Evolutionary conservation across 2,329 filamentous ascomycete species (phyloP).

Genomic region (Pyrenophora teres): DNA sequence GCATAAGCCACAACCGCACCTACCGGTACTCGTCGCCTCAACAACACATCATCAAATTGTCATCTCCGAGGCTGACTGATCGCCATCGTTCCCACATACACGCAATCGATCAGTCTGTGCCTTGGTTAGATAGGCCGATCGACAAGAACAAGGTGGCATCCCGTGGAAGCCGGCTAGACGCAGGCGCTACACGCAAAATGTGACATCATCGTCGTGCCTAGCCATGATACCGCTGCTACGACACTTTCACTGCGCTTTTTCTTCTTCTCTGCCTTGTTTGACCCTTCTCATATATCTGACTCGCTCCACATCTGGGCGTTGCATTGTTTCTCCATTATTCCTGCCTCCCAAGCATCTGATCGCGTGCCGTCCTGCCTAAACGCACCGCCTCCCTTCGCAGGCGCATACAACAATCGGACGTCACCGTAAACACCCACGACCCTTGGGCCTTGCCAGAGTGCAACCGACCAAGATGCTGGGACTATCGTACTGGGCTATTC

Average conservation of each 20-base stretch:
- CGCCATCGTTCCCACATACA: background rate
- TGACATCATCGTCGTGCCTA: conserved; percentile 20
- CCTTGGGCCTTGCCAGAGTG: background rate
- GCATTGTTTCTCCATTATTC: conserved; percentile 3
- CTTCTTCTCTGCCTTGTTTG: conserved; percentile 6
- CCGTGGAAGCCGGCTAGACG: conserved; percentile 12
- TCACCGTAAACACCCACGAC: background rate
- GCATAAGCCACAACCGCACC: conserved; percentile 7
- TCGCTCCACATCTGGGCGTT: conserved; percentile 1
- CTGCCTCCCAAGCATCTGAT: conserved; percentile 1
- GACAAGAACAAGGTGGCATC: conserved; percentile 11
- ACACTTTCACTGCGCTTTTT: conserved; percentile 11
- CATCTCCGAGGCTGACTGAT: background rate
- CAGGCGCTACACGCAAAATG: conserved; percentile 2
- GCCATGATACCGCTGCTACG: conserved; percentile 10
- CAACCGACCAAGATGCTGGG: conserved; percentile 34
- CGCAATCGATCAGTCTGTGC: conserved; percentile 3
- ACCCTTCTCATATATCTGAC: conserved; percentile 7
- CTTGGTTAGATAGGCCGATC: conserved; percentile 8
- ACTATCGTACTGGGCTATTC: conserved; percentile 65
- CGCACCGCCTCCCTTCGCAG: conserved; percentile 6
- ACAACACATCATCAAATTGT: background rate
- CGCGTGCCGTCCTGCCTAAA: conserved; percentile 7
- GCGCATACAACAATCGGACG: background rate
- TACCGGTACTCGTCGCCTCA: background rate